Percentiles rank a stretch among this genome's conserved stretches.
These are phyloP conservation scores for Leptographium galeiforme DNA, from an alignment of 2,329 filamentous ascomycete species.

Conservation along the genomic window DNA sequence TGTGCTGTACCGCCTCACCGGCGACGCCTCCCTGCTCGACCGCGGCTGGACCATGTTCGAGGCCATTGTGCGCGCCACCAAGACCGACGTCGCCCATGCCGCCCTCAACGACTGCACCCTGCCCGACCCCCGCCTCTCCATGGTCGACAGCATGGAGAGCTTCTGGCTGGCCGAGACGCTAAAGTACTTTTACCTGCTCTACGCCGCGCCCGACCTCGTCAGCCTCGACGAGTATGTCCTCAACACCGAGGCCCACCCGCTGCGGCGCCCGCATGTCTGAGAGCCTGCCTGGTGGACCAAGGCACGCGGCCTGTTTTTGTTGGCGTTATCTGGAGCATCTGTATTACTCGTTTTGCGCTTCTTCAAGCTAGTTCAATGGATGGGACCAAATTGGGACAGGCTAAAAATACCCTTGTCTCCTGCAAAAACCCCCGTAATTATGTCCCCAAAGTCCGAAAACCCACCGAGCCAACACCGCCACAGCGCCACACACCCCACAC, in stretches of 20 bases:
- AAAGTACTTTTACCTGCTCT: constrained; percentile 67
- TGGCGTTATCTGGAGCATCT: too few relatives aligned
- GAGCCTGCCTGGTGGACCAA: background rate
- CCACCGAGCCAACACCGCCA: background rate
- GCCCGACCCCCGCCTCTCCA: background rate
- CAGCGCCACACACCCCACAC: background rate
- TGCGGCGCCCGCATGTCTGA: constrained; percentile 2
- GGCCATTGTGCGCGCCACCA: constrained; percentile 25
- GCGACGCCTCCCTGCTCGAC: constrained; percentile 28
- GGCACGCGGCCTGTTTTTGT: background rate
- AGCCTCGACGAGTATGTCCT: constrained; percentile 60
- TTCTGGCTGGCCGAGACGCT: constrained; percentile 68
- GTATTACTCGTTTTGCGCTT: background rate
- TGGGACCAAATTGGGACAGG: too few relatives aligned
- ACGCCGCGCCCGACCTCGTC: constrained; percentile 47
- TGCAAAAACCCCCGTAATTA: too few relatives aligned
- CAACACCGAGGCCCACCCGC: constrained; percentile 43
- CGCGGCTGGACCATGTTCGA: constrained; percentile 36
- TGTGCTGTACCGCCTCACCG: constrained; percentile 37
- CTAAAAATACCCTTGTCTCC: too few relatives aligned
- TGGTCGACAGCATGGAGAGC: constrained; percentile 20
- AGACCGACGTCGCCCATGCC: constrained; percentile 30
- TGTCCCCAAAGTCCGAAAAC: too few relatives aligned
- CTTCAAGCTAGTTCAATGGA: too few relatives aligned
- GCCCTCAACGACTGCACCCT: constrained; percentile 22